Conservation (phyloP, 2,329 filamentous ascomycete species). For the Phyllosticta capitalensis region DNA sequence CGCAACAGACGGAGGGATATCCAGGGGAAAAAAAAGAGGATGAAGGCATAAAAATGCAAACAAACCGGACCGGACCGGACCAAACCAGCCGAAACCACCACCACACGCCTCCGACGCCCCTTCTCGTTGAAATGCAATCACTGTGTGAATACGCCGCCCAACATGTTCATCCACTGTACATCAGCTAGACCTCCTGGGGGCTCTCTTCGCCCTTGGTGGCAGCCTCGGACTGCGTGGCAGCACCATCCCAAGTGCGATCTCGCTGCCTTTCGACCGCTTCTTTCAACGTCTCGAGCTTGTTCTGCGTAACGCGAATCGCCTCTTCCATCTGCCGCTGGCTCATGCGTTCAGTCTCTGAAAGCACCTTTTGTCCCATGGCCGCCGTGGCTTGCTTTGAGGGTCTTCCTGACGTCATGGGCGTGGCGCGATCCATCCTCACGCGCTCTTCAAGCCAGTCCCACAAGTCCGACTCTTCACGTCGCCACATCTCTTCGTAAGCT, state of each 20-base stretch:
- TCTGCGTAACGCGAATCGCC: slow-evolving; percentile 77
- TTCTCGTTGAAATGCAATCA: not conserved
- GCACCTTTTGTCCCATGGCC: slow-evolving; percentile 45
- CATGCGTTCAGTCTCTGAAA: slow-evolving; percentile 48
- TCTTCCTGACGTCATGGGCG: not conserved
- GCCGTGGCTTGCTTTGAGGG: slow-evolving; percentile 31
- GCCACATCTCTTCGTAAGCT: slow-evolving; percentile 91
- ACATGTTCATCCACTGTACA: not conserved
- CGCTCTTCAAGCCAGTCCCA: slow-evolving; percentile 93
- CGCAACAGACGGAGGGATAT: not conserved
- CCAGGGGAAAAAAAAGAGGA: not conserved
- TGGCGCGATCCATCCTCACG: slow-evolving; percentile 56
- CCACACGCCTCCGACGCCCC: not conserved
- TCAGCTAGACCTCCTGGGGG: slow-evolving; percentile 2
- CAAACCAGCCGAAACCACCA: slow-evolving; percentile 1
- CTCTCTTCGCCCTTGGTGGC: slow-evolving; percentile 55
- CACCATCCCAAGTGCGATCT: not conserved
- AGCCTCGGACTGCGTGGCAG: slow-evolving; percentile 56
- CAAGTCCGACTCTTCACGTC: slow-evolving; percentile 72
- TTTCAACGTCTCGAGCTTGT: slow-evolving; percentile 70
- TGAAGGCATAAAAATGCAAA: not conserved
- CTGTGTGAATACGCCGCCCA: not conserved
- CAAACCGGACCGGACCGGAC: not conserved
- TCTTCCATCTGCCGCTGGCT: slow-evolving; percentile 65
- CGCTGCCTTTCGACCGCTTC: slow-evolving; percentile 47